Percentiles rank a stretch among this genome's conserved stretches.
These are phyloP conservation scores for Neurospora tetraspora DNA, from an alignment of 495 filamentous ascomycete genomes.

Conservation along the genomic window DNA sequence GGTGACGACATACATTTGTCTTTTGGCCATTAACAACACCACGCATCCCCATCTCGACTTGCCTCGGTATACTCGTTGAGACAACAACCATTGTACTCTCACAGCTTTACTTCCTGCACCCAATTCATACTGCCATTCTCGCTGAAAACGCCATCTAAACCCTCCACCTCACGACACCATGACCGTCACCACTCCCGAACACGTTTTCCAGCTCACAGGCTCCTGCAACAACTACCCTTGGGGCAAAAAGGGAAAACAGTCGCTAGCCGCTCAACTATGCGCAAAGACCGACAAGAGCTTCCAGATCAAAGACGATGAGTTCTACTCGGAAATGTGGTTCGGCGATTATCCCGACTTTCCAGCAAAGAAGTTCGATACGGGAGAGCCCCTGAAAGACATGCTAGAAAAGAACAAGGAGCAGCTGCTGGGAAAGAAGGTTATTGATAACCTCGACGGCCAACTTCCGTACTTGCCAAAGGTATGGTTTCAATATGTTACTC, in stretches of 20 bases:
- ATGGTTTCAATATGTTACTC: background rate
- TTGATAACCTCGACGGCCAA: slow-evolving; percentile 53
- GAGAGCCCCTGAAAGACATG: slow-evolving; percentile 54
- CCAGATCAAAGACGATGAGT: slow-evolving; percentile 59
- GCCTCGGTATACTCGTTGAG: background rate
- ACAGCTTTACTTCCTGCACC: background rate
- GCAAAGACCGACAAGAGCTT: slow-evolving; percentile 57
- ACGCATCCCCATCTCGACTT: background rate
- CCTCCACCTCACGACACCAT: too few relatives aligned
- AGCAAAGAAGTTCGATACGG: slow-evolving; percentile 49
- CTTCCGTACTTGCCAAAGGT: slow-evolving; percentile 71
- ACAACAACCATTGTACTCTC: background rate
- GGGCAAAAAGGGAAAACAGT: slow-evolving; percentile 64
- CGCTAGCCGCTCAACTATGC: slow-evolving; percentile 58
- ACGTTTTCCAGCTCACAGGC: slow-evolving; percentile 42
- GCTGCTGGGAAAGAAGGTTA: slow-evolving; percentile 53
- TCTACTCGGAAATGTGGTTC: slow-evolving; percentile 64
- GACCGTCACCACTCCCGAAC: slow-evolving; percentile 3
- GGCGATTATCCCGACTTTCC: slow-evolving; percentile 69
- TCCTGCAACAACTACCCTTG: slow-evolving; percentile 49
- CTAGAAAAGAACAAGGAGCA: slow-evolving; percentile 52
- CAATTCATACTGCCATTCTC: background rate
- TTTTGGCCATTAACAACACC: background rate
- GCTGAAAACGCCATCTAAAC: too few relatives aligned
- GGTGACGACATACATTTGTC: background rate